Conservation (phyloP, 2,329 filamentous ascomycete species). For the Aspergillus calidoustus region DNA sequence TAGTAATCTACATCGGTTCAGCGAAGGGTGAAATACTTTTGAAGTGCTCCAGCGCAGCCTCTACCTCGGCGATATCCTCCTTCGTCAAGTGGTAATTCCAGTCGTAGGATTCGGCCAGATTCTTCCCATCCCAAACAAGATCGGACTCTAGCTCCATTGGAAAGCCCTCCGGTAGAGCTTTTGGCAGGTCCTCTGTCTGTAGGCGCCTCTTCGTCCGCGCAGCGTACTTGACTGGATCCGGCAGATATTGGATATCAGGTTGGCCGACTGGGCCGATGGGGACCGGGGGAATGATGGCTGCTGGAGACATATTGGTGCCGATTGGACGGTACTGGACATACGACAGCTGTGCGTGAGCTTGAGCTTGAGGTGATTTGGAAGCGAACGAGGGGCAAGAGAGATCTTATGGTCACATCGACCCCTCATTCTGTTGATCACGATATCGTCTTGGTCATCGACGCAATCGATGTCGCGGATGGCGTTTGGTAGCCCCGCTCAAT, state of each 20-base stretch:
- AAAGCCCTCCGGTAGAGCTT: slow-evolving; percentile 47
- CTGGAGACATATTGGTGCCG: neutral
- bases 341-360: too few relatives aligned
- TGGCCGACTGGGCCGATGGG: slow-evolving; percentile 20
- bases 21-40: slow-evolving; percentile 36
- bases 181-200: slow-evolving; percentile 24
- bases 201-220: slow-evolving; percentile 28
- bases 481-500: neutral
- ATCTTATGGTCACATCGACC: neutral
- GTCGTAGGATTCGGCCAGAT: slow-evolving; percentile 42
- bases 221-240: slow-evolving; percentile 32
- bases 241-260: slow-evolving; percentile 38
- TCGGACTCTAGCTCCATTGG: slow-evolving; percentile 46
- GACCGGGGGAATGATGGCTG: slow-evolving; percentile 1
- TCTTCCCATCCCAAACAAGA: slow-evolving; percentile 54
- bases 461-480: neutral
- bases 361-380: too few relatives aligned
- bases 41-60: slow-evolving; percentile 48
- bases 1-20: too few relatives aligned
- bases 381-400: neutral
- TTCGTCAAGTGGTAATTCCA: slow-evolving; percentile 47
- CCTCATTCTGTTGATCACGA: neutral
- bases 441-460: neutral
- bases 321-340: too few relatives aligned
- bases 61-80: slow-evolving; percentile 49